Evolutionary conservation across 2,329 filamentous ascomycete genomes (phyloP), one percentile per base, ranked within the genome.

Genomic region (Corinectria fuckeliana): DNA sequence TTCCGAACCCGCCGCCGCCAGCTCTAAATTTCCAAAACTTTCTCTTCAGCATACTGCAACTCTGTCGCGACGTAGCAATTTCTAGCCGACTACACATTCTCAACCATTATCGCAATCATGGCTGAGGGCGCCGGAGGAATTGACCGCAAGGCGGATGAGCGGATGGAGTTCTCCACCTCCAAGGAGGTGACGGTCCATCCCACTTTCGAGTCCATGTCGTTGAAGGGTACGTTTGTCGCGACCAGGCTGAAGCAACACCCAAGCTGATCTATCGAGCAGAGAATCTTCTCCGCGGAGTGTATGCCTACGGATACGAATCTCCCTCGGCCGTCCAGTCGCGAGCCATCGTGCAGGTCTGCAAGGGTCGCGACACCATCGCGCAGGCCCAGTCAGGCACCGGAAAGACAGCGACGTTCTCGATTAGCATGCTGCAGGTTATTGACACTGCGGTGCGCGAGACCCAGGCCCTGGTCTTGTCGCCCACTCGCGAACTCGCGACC

Each of bases 311-410:
- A 66, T 99, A 98, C 80, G 95, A 99, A 77, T 97, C 95, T 2
- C 95, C 95, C 11, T 99, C 95, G 0, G 95, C 95, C 13, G 94
- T 99, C 16, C 95, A 99, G 81, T 97, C 94, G 68, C 92, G 95
- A 74, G 95, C 95, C 52, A 99, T 99, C 74, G 95, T 99, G 49
- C 95, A 98, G 80, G 91, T 99, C 73, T 99, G 95, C 87, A 98
- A 98, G 80, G 95, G 95, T 66, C 92, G 95, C 79, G 95, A 99
- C 78, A 98, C 95, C 63, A 99, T 99, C 74, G 95, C 95, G 16
- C 95, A 99, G 76, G 95, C 95, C 18, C 95, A 98, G 78, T 97
- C 94, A 44, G 93, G 93, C 78, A 97, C 93, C 52, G 93, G 93
- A 82, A 97, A 97, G 83, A 97, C 93, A 3, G 93, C 93, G 28